phyloP scores from a whole-genome alignment of 371 early-diverging fungal species.

The Conidiobolus incongruus region DNA sequence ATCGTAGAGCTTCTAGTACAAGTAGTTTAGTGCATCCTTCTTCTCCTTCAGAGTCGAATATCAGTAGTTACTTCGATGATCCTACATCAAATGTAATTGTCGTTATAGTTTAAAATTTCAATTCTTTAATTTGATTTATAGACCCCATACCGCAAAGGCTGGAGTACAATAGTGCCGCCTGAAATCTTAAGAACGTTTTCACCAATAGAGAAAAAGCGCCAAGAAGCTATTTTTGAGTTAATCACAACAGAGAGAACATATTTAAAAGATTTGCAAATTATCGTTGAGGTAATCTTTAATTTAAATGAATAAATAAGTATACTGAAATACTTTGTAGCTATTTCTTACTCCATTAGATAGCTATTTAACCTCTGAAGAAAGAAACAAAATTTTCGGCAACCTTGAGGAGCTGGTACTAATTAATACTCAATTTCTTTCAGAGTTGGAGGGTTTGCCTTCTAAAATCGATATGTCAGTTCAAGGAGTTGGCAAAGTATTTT shows the following conservation, averaged over 20 bases:
- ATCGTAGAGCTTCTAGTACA: too few relatives aligned
- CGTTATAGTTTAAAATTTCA: too few relatives aligned
- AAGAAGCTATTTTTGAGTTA: constrained; percentile 75
- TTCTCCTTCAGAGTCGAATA: too few relatives aligned
- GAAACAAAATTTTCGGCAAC: constrained; percentile 20
- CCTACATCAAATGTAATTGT: too few relatives aligned
- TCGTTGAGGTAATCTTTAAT: constrained; percentile 27
- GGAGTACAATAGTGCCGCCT: neutral
- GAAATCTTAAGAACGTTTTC: neutral
- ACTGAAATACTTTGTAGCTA: constrained; percentile 8
- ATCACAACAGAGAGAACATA: constrained; percentile 66
- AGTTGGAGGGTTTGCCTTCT: constrained; percentile 10
- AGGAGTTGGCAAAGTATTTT: neutral
- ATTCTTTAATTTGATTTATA: neutral
- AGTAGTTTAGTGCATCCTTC: too few relatives aligned
- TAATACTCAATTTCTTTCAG: constrained; percentile 44
- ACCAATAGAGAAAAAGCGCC: constrained; percentile 41
- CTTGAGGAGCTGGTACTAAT: constrained; percentile 40
- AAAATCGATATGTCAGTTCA: neutral
- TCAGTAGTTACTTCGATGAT: too few relatives aligned
- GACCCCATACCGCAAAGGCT: neutral
- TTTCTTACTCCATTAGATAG: constrained; percentile 8
- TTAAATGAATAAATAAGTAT: constrained; percentile 5
- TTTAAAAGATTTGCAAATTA: constrained; percentile 54
- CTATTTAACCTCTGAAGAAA: too few relatives aligned